Conservation (phyloP, 2,329 filamentous ascomycete genomes). For the Dactylellina drechsleri region DNA sequence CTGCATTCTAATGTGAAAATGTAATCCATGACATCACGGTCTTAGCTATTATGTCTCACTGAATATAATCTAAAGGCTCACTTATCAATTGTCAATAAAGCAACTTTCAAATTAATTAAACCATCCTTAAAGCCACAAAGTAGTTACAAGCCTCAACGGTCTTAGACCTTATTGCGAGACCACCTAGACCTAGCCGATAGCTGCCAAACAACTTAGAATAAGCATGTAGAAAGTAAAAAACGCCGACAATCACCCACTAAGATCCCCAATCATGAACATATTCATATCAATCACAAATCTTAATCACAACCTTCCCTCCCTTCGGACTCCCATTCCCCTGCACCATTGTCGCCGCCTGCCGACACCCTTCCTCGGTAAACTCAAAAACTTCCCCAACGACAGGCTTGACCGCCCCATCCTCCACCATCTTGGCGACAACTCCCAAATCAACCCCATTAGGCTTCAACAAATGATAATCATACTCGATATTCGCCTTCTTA, state of each 20-base stretch:
- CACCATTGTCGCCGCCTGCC: constrained; percentile 39
- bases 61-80: no score
- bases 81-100: no score
- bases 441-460: constrained; percentile 44
- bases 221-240: no score
- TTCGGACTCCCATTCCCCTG: constrained; percentile 39
- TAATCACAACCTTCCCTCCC: constrained; percentile 48
- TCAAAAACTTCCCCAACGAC: constrained; percentile 38
- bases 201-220: no score
- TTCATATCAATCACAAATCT: constrained; percentile 19
- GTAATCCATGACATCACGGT: no score
- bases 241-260: not conserved
- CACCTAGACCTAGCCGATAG: no score
- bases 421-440: constrained; percentile 27
- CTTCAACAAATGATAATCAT: constrained; percentile 28
- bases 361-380: constrained; percentile 38
- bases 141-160: no score
- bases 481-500: constrained; percentile 16
- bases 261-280: not conserved
- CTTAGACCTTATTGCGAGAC: no score
- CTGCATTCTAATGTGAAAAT: no score
- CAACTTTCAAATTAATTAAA: no score
- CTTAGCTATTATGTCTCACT: no score
- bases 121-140: no score
- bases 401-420: constrained; percentile 44